Base-by-base conservation (phyloP, 2,329 filamentous ascomycete genomes). In the Byssothecium circinans region DNA sequence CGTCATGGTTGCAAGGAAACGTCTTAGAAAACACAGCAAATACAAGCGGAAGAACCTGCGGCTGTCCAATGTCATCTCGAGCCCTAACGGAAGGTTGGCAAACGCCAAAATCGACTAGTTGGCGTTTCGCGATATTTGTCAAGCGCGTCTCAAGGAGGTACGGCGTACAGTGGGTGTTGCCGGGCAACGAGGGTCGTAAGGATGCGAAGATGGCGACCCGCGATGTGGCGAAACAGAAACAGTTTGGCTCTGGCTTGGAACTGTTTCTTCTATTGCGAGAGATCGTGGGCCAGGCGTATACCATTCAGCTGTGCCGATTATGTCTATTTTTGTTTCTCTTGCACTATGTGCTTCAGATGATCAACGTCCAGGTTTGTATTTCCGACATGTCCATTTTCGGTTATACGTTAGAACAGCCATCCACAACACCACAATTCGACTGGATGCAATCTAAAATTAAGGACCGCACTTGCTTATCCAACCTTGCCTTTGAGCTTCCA, bases 1-100 rank as follows among this genome's bases (percentile, higher is more conserved):
- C 0, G 94, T 99, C 50, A 99, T 99, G 94, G 94, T 97, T 29
- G 94, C 94, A 7, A 81, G 94, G 49, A 96, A 95, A 77, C 87
- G 89, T 48, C 78, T 96, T 35, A 81, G 88, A 40, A 96, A 96
- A 71, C 88, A 95, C 74, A 86, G 83, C 68, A 91, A 92, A 68
- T 88, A 87, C 69, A 88, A 87, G 71, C 82, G 83, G 51, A 80
- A 83, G 15, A 82, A 84, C 35, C 75, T 89, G 50, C 84, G 84
- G 49, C 82, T 94, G 55, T 85, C 89, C 53, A 96, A 95, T 71
- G 92, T 95, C 59, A 78, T 95, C 45, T 82, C 80, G 55, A 87
- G 86, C 50, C 86, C 88, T 10, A 80, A 78, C 43, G 81, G 84
- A 41, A 80, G 81, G 61, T 76, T 92, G 35, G 84, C 85, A 49